Evolutionary conservation across 2,329 filamentous ascomycete species (phyloP).

Genomic region (Cladosporium colombiae): DNA sequence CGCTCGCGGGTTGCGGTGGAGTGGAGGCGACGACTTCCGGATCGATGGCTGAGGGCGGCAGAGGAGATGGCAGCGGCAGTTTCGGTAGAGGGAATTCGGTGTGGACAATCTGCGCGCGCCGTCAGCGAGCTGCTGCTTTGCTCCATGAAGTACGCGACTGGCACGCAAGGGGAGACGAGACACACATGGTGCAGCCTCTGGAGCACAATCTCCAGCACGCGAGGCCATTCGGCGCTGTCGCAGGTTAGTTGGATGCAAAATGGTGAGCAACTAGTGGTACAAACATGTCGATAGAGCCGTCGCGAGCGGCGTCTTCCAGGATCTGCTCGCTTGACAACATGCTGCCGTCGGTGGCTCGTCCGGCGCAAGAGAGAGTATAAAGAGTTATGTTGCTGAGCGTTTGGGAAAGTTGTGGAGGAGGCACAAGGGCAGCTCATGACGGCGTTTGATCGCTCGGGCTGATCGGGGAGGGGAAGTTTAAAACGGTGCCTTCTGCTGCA

Average conservation of each 20-base stretch:
- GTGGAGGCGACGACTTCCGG: conserved; percentile 36
- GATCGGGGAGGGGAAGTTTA: not conserved
- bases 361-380: conserved; percentile 26
- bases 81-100: conserved; percentile 73
- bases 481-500: not conserved
- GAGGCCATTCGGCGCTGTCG: conserved; percentile 67
- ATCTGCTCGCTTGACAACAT: conserved; percentile 49
- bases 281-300: conserved; percentile 62
- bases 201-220: conserved; percentile 65
- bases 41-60: conserved; percentile 40
- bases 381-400: not conserved
- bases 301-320: conserved; percentile 57
- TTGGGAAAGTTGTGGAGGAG: conserved; percentile 1
- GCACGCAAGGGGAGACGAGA: conserved; percentile 23
- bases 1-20: conserved; percentile 37
- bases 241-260: conserved; percentile 26
- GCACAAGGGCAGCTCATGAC: not conserved
- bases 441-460: not conserved
- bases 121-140: conserved; percentile 2
- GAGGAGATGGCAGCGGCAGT: conserved; percentile 49
- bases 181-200: conserved; percentile 66
- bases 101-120: conserved; percentile 65
- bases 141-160: not conserved
- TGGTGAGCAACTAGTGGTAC: conserved; percentile 28
- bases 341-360: conserved; percentile 18